Conservation (phyloP, 495 filamentous ascomycete genomes). For the Pseudoneurospora amorphoporcata region DNA sequence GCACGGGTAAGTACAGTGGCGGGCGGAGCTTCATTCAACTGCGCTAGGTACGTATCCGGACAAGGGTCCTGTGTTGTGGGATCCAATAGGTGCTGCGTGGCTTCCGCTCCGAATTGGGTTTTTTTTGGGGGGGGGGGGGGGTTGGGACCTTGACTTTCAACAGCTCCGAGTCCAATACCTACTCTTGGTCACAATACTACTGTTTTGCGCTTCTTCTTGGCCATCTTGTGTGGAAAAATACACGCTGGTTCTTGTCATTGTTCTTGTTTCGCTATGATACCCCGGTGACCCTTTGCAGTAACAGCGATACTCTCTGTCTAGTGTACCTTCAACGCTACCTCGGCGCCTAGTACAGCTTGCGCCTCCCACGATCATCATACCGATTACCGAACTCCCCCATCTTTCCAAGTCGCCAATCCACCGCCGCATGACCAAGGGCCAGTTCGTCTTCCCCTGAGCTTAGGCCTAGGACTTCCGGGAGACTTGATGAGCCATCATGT, state of each 20-base stretch:
- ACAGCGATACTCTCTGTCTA: not conserved
- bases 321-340: not conserved
- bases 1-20: not conserved
- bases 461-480: conserved; percentile 7
- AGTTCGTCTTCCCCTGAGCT: not conserved
- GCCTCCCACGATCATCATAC: not conserved
- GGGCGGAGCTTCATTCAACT: not conserved
- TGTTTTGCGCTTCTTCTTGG: not conserved
- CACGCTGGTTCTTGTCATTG: not conserved
- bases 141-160: not conserved
- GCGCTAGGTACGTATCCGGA: not conserved
- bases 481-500: conserved; percentile 42
- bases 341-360: not conserved
- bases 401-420: not conserved
- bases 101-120: not conserved
- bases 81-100: not conserved
- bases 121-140: too few relatives aligned
- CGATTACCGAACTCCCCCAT: not conserved
- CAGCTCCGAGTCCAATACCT: not conserved
- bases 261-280: conserved; percentile 21
- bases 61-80: not conserved
- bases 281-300: conserved; percentile 15
- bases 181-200: not conserved
- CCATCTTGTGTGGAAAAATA: not conserved
- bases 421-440: not conserved